Evolutionary conservation across 768 basidiomycete species (phyloP).

Genomic region (Udeniomyces megalosporus): DNA sequence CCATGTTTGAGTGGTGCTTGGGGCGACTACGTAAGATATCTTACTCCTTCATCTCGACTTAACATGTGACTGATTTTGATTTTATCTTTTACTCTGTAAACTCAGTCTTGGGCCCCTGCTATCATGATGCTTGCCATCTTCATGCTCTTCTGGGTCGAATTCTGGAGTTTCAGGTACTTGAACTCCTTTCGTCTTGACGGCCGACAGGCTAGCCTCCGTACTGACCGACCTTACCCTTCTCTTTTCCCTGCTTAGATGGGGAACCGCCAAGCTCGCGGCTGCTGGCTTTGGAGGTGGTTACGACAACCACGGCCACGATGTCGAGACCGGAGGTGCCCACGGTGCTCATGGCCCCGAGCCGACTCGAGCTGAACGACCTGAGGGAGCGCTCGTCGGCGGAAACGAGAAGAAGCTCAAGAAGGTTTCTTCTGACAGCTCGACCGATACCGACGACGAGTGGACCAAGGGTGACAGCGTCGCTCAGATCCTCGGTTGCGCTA

Average conservation of each 20-base stretch:
- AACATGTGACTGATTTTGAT: conserved; percentile 1
- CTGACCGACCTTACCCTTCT: too few species aligned
- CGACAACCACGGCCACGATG: conserved; percentile 8
- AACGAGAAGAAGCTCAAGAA: too few species aligned
- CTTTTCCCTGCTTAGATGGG: not conserved
- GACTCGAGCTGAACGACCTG: too few species aligned
- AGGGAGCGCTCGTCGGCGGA: too few species aligned
- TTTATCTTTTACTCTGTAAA: not conserved
- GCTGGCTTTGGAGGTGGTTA: conserved; percentile 3
- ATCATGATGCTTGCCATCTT: conserved; percentile 58
- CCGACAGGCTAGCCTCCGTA: too few species aligned
- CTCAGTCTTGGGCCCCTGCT: conserved; percentile 67
- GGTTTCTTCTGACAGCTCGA: too few species aligned
- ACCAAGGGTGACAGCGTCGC: not conserved
- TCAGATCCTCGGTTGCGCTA: not conserved
- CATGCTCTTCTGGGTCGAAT: conserved; percentile 6
- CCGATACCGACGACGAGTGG: too few species aligned
- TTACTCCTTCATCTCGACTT: not conserved
- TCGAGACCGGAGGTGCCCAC: not conserved
- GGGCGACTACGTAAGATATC: conserved; percentile 51
- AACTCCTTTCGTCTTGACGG: too few species aligned
- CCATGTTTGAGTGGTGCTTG: conserved; percentile 56
- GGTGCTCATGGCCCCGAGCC: conserved; percentile 7
- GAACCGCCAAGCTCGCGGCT: conserved; percentile 10
- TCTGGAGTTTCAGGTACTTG: conserved; percentile 2